phyloP scores from a whole-genome alignment of 441 rosid genomes.

The Pelargonium cotyledonis region DNA sequence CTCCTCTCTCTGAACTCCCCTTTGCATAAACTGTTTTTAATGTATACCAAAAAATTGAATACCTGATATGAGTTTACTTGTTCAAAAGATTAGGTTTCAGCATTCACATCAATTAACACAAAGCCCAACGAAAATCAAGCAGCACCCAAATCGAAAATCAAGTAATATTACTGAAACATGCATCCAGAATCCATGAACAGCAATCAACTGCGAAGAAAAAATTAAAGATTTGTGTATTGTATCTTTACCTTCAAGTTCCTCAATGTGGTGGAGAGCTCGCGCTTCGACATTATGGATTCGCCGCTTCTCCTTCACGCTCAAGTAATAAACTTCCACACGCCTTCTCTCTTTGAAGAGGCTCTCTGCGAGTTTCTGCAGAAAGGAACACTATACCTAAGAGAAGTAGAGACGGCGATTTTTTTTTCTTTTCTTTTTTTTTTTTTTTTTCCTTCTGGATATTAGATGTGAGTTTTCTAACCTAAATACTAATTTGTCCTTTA shows the following conservation, averaged over 20 bases:
- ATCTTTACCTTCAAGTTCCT: conserved; percentile 71
- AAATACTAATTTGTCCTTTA: too few species aligned
- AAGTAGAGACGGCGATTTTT: too few species aligned
- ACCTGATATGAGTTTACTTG: not conserved
- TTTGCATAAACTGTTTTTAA: conserved; percentile 74
- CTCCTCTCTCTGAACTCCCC: conserved; percentile 61
- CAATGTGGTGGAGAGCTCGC: conserved; percentile 80
- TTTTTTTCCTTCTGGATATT: too few species aligned
- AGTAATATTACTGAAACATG: not conserved
- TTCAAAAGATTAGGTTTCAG: not conserved
- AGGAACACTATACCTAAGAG: too few species aligned
- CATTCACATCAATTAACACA: not conserved
- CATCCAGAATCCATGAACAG: not conserved
- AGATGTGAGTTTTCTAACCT: too few species aligned
- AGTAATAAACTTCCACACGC: not conserved
- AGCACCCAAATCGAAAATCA: not conserved
- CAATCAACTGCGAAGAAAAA: not conserved
- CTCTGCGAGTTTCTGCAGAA: too few species aligned
- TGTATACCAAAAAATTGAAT: not conserved
- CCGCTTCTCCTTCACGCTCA: not conserved
- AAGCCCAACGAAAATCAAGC: not conserved
- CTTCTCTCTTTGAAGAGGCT: not conserved
- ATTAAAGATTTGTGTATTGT: not conserved
- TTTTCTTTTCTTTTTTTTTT: too few species aligned
- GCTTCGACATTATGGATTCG: conserved; percentile 52